Evolutionary conservation across 1,139 yeast genomes (phyloP).

Genomic region (Lodderomyces pseudojiufengensis): DNA sequence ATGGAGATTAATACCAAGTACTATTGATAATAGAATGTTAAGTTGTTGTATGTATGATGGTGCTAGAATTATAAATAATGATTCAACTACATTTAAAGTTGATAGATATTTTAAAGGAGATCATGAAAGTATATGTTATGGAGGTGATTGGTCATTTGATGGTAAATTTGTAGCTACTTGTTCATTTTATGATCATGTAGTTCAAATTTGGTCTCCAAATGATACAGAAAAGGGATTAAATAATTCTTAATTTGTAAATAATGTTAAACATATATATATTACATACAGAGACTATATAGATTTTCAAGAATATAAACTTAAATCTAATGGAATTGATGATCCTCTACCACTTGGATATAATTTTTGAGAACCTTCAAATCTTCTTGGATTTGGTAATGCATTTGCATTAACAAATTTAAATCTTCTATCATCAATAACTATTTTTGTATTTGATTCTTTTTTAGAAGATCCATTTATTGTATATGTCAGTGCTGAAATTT

Average conservation of each 20-base stretch:
- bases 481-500: conserved; percentile 56
- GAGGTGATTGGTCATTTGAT: conserved; percentile 77
- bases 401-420: conserved; percentile 66
- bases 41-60: conserved; percentile 97
- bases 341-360: conserved; percentile 96
- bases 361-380: conserved; percentile 54
- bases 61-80: conserved; percentile 55
- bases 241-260: neutral
- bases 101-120: conserved; percentile 55
- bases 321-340: conserved; percentile 81
- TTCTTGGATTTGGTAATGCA: conserved; percentile 81
- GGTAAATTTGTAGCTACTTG: conserved; percentile 63
- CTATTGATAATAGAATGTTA: conserved; percentile 49
- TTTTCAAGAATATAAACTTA: conserved; percentile 30
- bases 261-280: too few relatives aligned
- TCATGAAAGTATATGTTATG: conserved; percentile 92
- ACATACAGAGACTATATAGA: too few relatives aligned
- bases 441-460: conserved; percentile 20
- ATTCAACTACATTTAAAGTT: conserved; percentile 38
- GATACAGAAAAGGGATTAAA: conserved; percentile 1
- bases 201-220: conserved; percentile 64
- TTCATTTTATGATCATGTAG: conserved; percentile 82
- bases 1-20: conserved; percentile 79
- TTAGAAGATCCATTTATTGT: conserved; percentile 34
- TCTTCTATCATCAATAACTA: conserved; percentile 64